A percentile compares a stretch with the other conserved stretches of the same genome.
phyloP scores from a whole-genome alignment of 352 stramenopile species.

The Phytophthora sojae region DNA sequence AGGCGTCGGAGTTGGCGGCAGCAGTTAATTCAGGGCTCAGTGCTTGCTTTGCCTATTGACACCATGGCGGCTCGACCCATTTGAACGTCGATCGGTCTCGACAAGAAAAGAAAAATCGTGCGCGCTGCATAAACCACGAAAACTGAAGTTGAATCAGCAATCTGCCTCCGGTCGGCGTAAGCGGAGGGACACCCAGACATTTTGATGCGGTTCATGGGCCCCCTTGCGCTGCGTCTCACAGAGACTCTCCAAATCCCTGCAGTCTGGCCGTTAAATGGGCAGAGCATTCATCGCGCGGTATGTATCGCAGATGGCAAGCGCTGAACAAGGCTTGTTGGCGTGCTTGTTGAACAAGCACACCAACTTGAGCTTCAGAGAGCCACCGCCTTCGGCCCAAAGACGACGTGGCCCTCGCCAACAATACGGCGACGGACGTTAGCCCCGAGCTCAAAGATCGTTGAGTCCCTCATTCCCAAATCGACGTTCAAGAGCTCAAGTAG shows the following conservation, averaged over 20 bases:
- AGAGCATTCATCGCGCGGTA: neutral
- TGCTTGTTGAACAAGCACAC: conserved; percentile 18
- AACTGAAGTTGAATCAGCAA: conserved; percentile 42
- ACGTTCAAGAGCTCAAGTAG: conserved; percentile 24
- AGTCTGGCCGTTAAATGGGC: conserved; percentile 7
- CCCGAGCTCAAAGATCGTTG: conserved; percentile 26
- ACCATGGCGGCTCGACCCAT: neutral
- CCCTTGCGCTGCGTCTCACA: neutral
- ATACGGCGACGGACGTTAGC: conserved; percentile 6
- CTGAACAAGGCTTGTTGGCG: no score
- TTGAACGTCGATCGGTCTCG: conserved; percentile 17
- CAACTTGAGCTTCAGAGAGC: conserved; percentile 30
- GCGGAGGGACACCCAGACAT: neutral
- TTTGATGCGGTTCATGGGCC: conserved; percentile 10
- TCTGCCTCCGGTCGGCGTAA: neutral
- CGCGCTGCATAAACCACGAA: conserved; percentile 28
- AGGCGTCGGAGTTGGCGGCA: neutral
- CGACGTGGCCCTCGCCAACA: conserved; percentile 1
- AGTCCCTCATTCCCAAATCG: conserved; percentile 20
- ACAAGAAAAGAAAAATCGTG: conserved; percentile 21
- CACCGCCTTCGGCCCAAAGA: conserved; percentile 23
- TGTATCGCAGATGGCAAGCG: conserved; percentile 25
- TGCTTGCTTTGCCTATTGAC: neutral
- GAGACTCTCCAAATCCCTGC: neutral
- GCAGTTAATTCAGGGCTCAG: no score